Base-by-base conservation (phyloP, 441 rosid species). In the Corymbia calophylla region DNA sequence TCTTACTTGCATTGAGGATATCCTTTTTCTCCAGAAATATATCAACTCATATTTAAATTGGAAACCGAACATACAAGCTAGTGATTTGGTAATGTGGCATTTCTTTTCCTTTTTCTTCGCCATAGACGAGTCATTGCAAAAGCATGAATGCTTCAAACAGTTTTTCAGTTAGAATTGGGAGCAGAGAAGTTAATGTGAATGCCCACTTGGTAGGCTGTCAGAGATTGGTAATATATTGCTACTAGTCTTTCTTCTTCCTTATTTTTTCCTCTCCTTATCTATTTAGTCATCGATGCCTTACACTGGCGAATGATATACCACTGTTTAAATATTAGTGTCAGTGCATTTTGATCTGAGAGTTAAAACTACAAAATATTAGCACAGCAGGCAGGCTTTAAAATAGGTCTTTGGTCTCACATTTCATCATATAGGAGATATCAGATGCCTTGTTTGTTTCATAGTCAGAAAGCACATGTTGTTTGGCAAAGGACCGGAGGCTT, bases 151-250 rank as follows among this genome's bases (percentile, higher is more conserved):
- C 81, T 70, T 35, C 81, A 35, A 39, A 35, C 13, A 35, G 81
- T 70, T 89, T 89, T 89, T 54, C 56, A 88, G 53, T 44, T 89
- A 81, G 70, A 62, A 86, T 88, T 70, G 44, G 58, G 49, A 88
- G 64, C 87, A 35, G 81, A 10, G 81, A 70, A 70, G 81, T 35
- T 70, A 70, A 70, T 35, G 81, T 10, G 27, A 70, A 70, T 21
- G 44, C 27, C 81, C 81, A 70, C 48, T 70, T 19, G 81, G 81
- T 70, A 19, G 81, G 81, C 81, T 15, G 13, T 70, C 47, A 19
- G 48, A 70, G 81, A 9, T 70, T 70, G 81, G 27, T 70, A 39
- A 39, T 39, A 39, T 39, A 35, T 70, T 70, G 48, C 81, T 35
- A 70, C 47, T 35, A 35, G 81, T 70, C 48, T 23, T 70, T 70